Conservation (phyloP, 2,329 filamentous ascomycete species). For the Penicillium janthinellum region DNA sequence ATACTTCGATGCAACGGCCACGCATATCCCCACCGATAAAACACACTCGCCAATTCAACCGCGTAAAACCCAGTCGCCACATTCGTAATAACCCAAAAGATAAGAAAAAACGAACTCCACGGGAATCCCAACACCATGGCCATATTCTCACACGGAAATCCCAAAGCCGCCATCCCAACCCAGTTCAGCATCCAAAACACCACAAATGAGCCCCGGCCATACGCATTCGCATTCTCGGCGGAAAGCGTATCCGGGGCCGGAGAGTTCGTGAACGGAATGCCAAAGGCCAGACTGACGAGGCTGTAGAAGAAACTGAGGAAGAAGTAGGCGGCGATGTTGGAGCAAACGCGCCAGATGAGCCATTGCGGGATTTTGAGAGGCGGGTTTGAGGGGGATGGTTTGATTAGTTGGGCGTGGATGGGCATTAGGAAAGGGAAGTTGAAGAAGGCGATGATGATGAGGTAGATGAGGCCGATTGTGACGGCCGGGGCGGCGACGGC, state of each 20-base stretch:
- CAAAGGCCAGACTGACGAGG: constrained; percentile 64
- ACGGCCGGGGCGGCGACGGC: constrained; percentile 59
- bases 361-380: constrained; percentile 61
- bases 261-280: constrained; percentile 60
- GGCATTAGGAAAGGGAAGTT: constrained; percentile 66
- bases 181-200: constrained; percentile 68
- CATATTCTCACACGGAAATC: constrained; percentile 66
- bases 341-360: constrained; percentile 59
- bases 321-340: constrained; percentile 61
- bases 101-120: constrained; percentile 65
- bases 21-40: constrained; percentile 65
- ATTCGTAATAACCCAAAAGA: constrained; percentile 70
- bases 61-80: constrained; percentile 63
- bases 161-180: constrained; percentile 64
- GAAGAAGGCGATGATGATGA: constrained; percentile 70
- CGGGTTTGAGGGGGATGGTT: constrained; percentile 50
- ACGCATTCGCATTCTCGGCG: constrained; percentile 55
- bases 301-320: constrained; percentile 66
- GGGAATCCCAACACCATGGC: constrained; percentile 64
- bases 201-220: constrained; percentile 59
- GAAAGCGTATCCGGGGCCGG: constrained; percentile 49
- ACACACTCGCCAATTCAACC: constrained; percentile 59
- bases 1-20: constrained; percentile 63
- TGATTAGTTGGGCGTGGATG: constrained; percentile 62
- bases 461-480: constrained; percentile 65